Evolutionary conservation across 371 early-diverging fungal species (phyloP).

Genomic region (Mortierella sp.): DNA sequence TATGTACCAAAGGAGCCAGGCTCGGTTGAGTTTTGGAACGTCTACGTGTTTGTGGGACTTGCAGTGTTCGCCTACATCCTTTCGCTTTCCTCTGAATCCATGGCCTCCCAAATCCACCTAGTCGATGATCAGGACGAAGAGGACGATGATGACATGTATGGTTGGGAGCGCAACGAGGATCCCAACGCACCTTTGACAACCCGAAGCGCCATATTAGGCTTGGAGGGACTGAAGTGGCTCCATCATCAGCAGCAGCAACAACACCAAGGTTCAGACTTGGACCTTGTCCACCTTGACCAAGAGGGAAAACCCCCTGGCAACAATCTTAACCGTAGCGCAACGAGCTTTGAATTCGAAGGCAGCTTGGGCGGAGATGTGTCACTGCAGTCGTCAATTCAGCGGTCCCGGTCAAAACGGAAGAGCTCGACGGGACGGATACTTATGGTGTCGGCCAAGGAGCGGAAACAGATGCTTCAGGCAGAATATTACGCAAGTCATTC

Average conservation of each 20-base stretch:
- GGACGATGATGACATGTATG: slow-evolving; percentile 32
- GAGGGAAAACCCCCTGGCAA: slow-evolving; percentile 11
- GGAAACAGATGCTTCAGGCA: slow-evolving; percentile 35
- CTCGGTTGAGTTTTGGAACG: slow-evolving; percentile 53
- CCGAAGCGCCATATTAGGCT: background rate
- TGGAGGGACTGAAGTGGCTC: slow-evolving; percentile 26
- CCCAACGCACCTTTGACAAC: slow-evolving; percentile 20
- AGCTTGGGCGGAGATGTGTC: slow-evolving; percentile 5
- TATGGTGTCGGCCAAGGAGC: slow-evolving; percentile 30
- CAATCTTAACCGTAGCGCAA: background rate
- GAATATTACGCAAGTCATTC: slow-evolving; percentile 28
- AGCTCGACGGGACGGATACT: slow-evolving; percentile 12
- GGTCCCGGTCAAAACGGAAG: slow-evolving; percentile 9
- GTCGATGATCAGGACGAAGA: slow-evolving; percentile 38
- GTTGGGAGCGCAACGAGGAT: slow-evolving; percentile 43
- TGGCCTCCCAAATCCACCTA: slow-evolving; percentile 39
- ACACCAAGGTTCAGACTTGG: slow-evolving; percentile 8
- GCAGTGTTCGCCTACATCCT: slow-evolving; percentile 50
- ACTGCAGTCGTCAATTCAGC: slow-evolving; percentile 12
- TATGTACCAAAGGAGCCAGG: slow-evolving; percentile 45
- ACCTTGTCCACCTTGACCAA: background rate
- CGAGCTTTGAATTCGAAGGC: background rate
- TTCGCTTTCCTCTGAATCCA: slow-evolving; percentile 41
- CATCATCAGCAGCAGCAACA: slow-evolving; percentile 31
- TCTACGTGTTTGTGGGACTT: slow-evolving; percentile 52